Evolutionary conservation across 116 monocot species (phyloP).

Genomic region (Papilionanthe hybrid): DNA sequence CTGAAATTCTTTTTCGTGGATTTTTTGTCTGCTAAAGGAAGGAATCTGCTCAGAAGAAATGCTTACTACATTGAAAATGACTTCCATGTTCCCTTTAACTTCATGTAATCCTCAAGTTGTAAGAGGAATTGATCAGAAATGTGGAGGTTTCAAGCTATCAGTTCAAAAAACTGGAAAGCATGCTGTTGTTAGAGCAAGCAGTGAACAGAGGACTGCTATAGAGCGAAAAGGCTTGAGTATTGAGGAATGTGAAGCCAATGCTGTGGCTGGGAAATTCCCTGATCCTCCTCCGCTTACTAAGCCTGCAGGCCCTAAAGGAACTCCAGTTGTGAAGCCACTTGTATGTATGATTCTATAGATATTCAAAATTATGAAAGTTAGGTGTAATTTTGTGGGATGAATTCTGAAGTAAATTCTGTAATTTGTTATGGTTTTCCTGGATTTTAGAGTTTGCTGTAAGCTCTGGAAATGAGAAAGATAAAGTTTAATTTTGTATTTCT

Average conservation of each 20-base stretch:
- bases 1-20: not conserved
- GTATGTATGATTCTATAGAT: constrained; percentile 34
- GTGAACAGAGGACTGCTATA: constrained; percentile 26
- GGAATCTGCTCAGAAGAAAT: not conserved
- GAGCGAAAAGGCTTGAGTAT: constrained; percentile 49
- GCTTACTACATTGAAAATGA: constrained; percentile 28
- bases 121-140: constrained; percentile 21
- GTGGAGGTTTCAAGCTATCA: constrained; percentile 28
- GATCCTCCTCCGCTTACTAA: constrained; percentile 47
- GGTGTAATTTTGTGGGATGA: not conserved
- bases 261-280: constrained; percentile 84
- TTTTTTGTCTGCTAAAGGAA: not conserved
- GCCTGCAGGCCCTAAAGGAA: constrained; percentile 63
- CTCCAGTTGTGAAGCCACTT: constrained; percentile 56
- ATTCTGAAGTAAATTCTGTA: not conserved
- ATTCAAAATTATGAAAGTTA: not conserved
- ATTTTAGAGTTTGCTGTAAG: not conserved
- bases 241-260: constrained; percentile 91
- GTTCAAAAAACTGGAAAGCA: constrained; percentile 7
- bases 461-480: not conserved
- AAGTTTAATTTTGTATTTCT: not conserved
- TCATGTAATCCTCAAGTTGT: constrained; percentile 26
- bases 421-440: not conserved
- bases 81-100: constrained; percentile 40
- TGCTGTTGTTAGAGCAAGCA: constrained; percentile 40